These are phyloP conservation scores for Sordariomycetes sp. DNA, from an alignment of 2,329 filamentous ascomycete species.

Conservation along the genomic window DNA sequence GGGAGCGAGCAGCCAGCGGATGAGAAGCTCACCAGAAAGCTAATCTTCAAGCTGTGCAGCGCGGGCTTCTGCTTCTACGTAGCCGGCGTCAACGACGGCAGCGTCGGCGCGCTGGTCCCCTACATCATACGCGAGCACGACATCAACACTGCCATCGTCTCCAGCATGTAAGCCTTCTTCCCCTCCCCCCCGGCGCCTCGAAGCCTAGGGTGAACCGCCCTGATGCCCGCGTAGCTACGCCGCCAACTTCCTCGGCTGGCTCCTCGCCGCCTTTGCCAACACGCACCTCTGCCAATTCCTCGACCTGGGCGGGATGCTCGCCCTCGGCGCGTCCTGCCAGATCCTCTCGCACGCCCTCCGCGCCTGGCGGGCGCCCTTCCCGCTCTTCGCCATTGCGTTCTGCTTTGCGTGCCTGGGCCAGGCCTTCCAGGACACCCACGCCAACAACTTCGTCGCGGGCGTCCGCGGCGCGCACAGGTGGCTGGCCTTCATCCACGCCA, in stretches of 20 bases:
- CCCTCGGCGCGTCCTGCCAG: conserved; percentile 41
- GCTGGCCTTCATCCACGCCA: conserved; percentile 51
- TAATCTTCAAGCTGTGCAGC: conserved; percentile 34
- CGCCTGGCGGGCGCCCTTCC: conserved; percentile 42
- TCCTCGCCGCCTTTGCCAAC: conserved; percentile 42
- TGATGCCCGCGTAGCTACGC: conserved; percentile 29
- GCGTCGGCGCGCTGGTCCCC: conserved; percentile 47
- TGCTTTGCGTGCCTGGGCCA: conserved; percentile 44
- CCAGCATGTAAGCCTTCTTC: conserved; percentile 27
- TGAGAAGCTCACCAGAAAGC: conserved; percentile 9
- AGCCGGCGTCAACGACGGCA: conserved; percentile 52
- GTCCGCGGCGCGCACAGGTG: conserved; percentile 39
- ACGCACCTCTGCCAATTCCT: conserved; percentile 36
- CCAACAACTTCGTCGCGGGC: conserved; percentile 46
- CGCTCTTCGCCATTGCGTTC: conserved; percentile 42
- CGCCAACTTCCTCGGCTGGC: conserved; percentile 45
- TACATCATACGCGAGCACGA: conserved; percentile 45
- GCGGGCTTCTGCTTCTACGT: conserved; percentile 51
- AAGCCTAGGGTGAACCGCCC: not conserved
- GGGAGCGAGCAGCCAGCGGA: not conserved
- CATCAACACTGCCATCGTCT: conserved; percentile 35
- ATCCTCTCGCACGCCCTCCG: conserved; percentile 38
- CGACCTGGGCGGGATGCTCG: conserved; percentile 40
- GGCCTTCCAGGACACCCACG: conserved; percentile 49
- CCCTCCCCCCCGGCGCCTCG: not conserved